Base-by-base conservation (phyloP, 148 eudicot species). In the Vaccinium corymbosum region DNA sequence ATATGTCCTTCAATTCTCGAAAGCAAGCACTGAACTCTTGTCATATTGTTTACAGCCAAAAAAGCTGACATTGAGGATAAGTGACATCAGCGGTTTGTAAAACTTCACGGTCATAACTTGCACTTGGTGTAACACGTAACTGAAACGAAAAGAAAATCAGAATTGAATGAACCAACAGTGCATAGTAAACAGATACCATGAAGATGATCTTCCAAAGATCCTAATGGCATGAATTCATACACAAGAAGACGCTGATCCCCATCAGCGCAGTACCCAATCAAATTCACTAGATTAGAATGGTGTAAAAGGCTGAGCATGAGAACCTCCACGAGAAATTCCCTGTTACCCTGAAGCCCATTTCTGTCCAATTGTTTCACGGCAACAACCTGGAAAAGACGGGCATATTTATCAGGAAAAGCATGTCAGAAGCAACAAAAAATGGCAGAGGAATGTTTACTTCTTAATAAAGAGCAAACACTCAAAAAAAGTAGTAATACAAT, bases 191-290 rank as follows among this genome's bases (percentile, higher is more conserved):
- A 50, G 48, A 61, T 96, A 96, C 99, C 99, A 88, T 82, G 97
- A 64, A 96, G 99, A 83, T 96, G 99, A 89, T 96, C 97, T 86
- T 96, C 99, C 84, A 96, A 84, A 79, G 98, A 96, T 70, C 99
- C 98, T 83, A 92, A 77, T 5, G 99, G 85, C 99, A 96, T 93
- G 89, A 90, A 96, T 81, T 96, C 99, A 84, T 96, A 96, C n/a
- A 96, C 99, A 57, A 96, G 94, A 80, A 96, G 94, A 79, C 99
- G 89, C 90, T 97, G 99, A 80, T 97, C 99, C 83, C 99, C 99
- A 86, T 93, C 98, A 72, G 99, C 98, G 85, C 98, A 96, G 83
- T 94, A 96, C 38, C 99, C 98, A 83, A 93, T 87, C 84, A 96
- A 90, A 86, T 87, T 96, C 87, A 96, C 98, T 20, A 96, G 85